Percentiles rank a stretch among this genome's conserved stretches.
phyloP scores from a whole-genome alignment of 192 early-diverging fungal genomes.

The Chytriomyces hyalinus region DNA sequence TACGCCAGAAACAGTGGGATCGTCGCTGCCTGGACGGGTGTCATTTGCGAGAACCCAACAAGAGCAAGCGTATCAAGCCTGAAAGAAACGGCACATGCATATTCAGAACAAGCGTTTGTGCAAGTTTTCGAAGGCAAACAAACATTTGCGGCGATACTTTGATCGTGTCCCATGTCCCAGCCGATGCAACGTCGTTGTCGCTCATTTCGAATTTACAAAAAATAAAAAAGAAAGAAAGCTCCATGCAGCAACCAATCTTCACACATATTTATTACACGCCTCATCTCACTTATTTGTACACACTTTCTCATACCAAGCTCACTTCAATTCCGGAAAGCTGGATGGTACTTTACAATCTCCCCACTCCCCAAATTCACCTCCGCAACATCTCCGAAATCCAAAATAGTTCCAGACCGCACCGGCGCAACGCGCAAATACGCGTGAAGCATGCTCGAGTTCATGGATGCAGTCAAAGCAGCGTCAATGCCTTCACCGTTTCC shows the following conservation, averaged over 20 bases:
- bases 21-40: slow-evolving; percentile 88
- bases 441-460: neutral
- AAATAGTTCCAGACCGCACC: slow-evolving; percentile 18
- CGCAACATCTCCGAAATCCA: slow-evolving; percentile 40
- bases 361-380: slow-evolving; percentile 29
- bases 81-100: neutral
- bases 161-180: slow-evolving; percentile 20
- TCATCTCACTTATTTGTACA: neutral
- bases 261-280: neutral
- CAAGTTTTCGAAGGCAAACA: neutral
- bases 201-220: neutral
- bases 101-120: neutral
- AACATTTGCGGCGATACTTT: slow-evolving; percentile 20
- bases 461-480: neutral
- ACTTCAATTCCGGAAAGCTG: neutral
- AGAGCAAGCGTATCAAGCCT: slow-evolving; percentile 16
- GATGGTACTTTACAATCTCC: slow-evolving; percentile 24
- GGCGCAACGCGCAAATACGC: slow-evolving; percentile 43
- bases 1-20: slow-evolving; percentile 91
- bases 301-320: too few species aligned
- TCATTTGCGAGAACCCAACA: slow-evolving; percentile 82
- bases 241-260: neutral
- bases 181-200: slow-evolving; percentile 15
- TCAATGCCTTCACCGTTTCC: neutral
- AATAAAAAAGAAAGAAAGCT: slow-evolving; percentile 8